Percentiles rank a stretch among this genome's conserved stretches.
Conservation (phyloP, 2,329 filamentous ascomycete species). For the Fusarium hostae region DNA sequence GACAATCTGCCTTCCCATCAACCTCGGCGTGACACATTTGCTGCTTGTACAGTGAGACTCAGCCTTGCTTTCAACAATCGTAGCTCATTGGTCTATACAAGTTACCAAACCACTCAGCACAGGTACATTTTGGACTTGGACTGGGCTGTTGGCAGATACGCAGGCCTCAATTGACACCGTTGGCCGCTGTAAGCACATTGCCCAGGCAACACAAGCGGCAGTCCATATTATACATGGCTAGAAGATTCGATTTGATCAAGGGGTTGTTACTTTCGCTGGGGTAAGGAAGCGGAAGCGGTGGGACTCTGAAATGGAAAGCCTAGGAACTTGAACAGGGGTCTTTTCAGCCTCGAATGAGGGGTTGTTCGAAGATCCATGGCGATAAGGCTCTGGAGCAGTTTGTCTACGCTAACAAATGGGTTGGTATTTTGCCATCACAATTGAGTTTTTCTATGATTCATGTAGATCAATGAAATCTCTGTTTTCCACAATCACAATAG, state of each 20-base stretch:
- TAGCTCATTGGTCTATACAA: constrained; percentile 9
- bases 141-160: too few relatives aligned
- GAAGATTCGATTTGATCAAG: constrained; percentile 40
- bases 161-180: constrained; percentile 19
- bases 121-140: too few relatives aligned
- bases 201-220: constrained; percentile 5
- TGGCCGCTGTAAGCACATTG: neutral
- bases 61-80: constrained; percentile 23
- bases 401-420: neutral
- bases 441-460: constrained; percentile 21
- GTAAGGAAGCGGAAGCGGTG: constrained; percentile 29
- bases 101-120: too few relatives aligned
- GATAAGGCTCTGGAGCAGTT: constrained; percentile 1
- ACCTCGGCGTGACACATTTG: neutral
- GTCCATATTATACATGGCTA: constrained; percentile 24
- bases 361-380: neutral
- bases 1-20: constrained; percentile 14
- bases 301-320: constrained; percentile 31
- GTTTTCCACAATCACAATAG: neutral
- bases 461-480: constrained; percentile 15
- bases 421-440: neutral
- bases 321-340: constrained; percentile 35
- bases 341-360: constrained; percentile 39
- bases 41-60: neutral
- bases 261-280: constrained; percentile 17